phyloP scores from a whole-genome alignment of 352 stramenopile genomes.

The Detonula confervacea region DNA sequence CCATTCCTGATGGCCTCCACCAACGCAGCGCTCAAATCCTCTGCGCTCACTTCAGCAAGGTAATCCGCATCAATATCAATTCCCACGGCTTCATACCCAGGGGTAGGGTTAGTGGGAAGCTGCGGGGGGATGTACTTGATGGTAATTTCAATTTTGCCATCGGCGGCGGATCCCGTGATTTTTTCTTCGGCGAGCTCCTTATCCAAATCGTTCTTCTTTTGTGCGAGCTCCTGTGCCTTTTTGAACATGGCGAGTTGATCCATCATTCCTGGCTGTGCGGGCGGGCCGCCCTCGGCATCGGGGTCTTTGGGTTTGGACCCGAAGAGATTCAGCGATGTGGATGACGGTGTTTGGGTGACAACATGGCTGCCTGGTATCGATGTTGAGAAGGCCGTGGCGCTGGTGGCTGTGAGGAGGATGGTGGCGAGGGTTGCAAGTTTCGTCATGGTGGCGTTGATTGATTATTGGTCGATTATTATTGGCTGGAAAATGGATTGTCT shows the following conservation, averaged over 20 bases:
- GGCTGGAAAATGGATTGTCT: too few relatives aligned
- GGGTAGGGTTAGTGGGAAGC: slow-evolving; percentile 79
- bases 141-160: slow-evolving; percentile 75
- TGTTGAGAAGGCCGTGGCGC: slow-evolving; percentile 45
- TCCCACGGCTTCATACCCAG: slow-evolving; percentile 64
- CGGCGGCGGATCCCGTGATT: slow-evolving; percentile 57
- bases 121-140: slow-evolving; percentile 75
- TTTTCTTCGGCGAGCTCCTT: slow-evolving; percentile 68
- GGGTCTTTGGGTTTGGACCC: slow-evolving; percentile 54
- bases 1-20: slow-evolving; percentile 73
- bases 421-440: slow-evolving; percentile 46
- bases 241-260: slow-evolving; percentile 86
- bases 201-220: slow-evolving; percentile 81
- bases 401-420: slow-evolving; percentile 37
- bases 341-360: neutral
- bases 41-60: slow-evolving; percentile 56
- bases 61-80: slow-evolving; percentile 82
- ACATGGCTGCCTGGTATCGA: neutral
- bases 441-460: slow-evolving; percentile 41
- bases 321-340: slow-evolving; percentile 57
- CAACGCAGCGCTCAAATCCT: slow-evolving; percentile 66
- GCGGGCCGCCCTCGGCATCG: neutral
- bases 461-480: too few relatives aligned
- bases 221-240: slow-evolving; percentile 82
- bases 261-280: slow-evolving; percentile 69